Conservation (phyloP, 2,329 filamentous ascomycete species). For the Aspergillus sp. region DNA sequence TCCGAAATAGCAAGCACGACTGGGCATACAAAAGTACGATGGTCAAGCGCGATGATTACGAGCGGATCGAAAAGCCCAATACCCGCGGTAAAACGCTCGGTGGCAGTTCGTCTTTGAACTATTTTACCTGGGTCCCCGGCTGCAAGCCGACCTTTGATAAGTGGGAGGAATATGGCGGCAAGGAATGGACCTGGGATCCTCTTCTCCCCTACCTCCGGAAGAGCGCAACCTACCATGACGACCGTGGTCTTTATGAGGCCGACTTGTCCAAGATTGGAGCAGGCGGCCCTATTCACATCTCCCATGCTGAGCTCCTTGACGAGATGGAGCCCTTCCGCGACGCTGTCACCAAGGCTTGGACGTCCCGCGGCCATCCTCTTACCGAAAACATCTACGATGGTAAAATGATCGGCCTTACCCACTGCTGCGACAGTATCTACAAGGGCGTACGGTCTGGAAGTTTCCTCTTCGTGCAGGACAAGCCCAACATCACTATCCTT, state of each 20-base stretch:
- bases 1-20: constrained; percentile 51
- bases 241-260: constrained; percentile 37
- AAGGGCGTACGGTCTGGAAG: constrained; percentile 45
- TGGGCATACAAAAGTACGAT: constrained; percentile 57
- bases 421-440: constrained; percentile 50
- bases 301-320: constrained; percentile 47
- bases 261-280: constrained; percentile 46
- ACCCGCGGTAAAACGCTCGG: constrained; percentile 54
- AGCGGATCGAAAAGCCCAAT: constrained; percentile 56
- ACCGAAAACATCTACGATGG: constrained; percentile 45
- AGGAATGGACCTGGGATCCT: constrained; percentile 51
- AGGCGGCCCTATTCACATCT: constrained; percentile 47
- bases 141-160: constrained; percentile 49
- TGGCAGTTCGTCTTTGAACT: constrained; percentile 54
- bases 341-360: constrained; percentile 15
- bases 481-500: constrained; percentile 44
- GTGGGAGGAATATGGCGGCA: constrained; percentile 39
- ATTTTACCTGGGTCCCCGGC: constrained; percentile 57
- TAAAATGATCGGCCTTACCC: constrained; percentile 5
- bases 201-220: constrained; percentile 45
- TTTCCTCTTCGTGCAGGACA: constrained; percentile 44
- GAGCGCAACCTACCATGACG: constrained; percentile 52
- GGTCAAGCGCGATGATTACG: constrained; percentile 52
- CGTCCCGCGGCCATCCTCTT: background rate
- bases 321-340: constrained; percentile 46